Evolutionary conservation across 352 stramenopile species (phyloP).

Genomic region (Phytophthora palmivora): DNA sequence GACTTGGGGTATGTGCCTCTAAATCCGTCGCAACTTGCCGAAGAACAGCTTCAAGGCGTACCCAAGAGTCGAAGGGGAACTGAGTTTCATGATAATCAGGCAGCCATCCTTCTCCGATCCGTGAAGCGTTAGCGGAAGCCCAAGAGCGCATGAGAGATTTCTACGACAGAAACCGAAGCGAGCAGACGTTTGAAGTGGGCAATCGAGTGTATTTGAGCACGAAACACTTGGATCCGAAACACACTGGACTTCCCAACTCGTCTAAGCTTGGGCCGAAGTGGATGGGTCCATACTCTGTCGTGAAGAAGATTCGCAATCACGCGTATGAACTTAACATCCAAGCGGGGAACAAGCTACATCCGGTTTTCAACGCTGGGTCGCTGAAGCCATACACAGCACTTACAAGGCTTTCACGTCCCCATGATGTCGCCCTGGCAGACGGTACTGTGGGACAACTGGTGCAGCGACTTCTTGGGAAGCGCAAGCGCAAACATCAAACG

Average conservation of each 20-base stretch:
- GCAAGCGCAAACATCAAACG: neutral
- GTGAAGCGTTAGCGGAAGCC: constrained; percentile 10
- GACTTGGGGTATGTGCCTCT: no score
- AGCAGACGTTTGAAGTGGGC: constrained; percentile 23
- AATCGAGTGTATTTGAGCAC: constrained; percentile 27
- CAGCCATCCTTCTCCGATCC: constrained; percentile 4
- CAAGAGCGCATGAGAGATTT: no score
- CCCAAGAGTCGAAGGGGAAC: no score
- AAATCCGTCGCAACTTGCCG: no score
- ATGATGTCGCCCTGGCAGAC: constrained; percentile 2
- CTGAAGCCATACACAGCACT: constrained; percentile 18
- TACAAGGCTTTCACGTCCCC: constrained; percentile 3
- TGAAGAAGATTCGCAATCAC: constrained; percentile 23
- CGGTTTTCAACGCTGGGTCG: constrained; percentile 20
- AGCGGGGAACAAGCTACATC: constrained; percentile 15
- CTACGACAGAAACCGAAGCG: no score
- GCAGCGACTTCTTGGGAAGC: constrained; percentile 1
- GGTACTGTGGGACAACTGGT: constrained; percentile 7
- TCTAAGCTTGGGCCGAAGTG: no score
- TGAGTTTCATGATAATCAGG: constrained; percentile 20
- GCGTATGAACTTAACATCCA: constrained; percentile 35
- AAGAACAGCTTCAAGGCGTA: no score
- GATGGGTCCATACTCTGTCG: constrained; percentile 11
- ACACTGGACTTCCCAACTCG: constrained; percentile 18
- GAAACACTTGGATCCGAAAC: constrained; percentile 15